phyloP scores from a whole-genome alignment of 305 asterid species.

The Fraxinus sp. region DNA sequence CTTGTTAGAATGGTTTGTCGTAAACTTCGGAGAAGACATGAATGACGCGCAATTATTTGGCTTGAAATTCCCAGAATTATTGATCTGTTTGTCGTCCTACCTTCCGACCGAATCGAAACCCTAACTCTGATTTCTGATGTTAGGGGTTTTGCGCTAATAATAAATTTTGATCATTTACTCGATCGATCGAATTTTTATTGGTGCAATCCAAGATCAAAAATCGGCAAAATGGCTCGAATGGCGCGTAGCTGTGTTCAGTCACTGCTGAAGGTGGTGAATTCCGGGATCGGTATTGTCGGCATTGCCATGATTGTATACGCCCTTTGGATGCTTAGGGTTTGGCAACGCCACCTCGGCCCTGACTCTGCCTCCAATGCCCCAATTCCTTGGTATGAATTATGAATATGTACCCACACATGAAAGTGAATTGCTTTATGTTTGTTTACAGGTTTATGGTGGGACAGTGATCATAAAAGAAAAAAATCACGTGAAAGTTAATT shows the following conservation, averaged over 20 bases:
- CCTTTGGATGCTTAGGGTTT: constrained; percentile 81
- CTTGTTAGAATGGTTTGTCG: neutral
- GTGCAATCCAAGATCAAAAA: neutral
- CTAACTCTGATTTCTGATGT: neutral
- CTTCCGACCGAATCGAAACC: neutral
- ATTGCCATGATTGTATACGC: constrained; percentile 69
- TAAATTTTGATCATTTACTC: neutral
- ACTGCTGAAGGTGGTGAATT: constrained; percentile 66
- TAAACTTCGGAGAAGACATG: neutral
- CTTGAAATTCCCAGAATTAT: neutral
- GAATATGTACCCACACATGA: neutral
- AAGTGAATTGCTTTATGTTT: neutral
- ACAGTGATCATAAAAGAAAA: neutral
- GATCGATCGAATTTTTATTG: neutral
- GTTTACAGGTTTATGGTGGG: neutral
- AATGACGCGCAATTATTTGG: neutral
- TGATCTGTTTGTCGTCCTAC: neutral
- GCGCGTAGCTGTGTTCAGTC: constrained; percentile 70
- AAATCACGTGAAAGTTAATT: neutral
- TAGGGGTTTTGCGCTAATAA: neutral
- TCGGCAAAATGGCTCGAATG: constrained; percentile 55
- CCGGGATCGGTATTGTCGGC: constrained; percentile 72
- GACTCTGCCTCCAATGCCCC: constrained; percentile 33
- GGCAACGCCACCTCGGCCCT: constrained; percentile 50
- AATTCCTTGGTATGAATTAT: constrained; percentile 36